A percentile compares a stretch with the other conserved stretches of the same genome.
phyloP scores from a whole-genome alignment of 2,329 filamentous ascomycete genomes.

The Lithohypha guttulata region DNA sequence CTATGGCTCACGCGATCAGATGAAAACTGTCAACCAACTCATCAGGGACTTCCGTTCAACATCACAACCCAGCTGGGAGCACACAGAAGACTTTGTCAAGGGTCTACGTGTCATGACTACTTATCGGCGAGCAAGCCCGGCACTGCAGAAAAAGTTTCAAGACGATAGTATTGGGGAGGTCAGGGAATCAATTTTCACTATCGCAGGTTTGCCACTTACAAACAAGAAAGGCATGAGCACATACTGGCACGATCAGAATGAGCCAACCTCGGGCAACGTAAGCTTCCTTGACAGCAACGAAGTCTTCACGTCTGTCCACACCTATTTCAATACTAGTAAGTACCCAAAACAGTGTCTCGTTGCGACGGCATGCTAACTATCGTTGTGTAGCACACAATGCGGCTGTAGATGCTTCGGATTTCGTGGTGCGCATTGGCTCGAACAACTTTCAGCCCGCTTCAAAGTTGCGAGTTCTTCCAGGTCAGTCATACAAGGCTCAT shows the following conservation, averaged over 20 bases:
- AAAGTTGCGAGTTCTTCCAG: slow-evolving; percentile 9
- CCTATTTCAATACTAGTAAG: too few species aligned
- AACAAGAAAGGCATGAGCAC: neutral
- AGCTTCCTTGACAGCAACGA: too few species aligned
- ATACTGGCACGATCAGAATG: too few species aligned
- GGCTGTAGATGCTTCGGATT: neutral
- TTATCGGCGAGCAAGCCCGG: neutral
- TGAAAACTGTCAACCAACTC: slow-evolving; percentile 7
- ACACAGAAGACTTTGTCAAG: slow-evolving; percentile 5
- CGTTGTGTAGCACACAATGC: neutral
- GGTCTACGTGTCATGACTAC: slow-evolving; percentile 10
- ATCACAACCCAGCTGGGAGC: neutral
- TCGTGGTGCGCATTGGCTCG: neutral
- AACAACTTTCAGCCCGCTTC: neutral
- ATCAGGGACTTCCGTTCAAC: neutral
- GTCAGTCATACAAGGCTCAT: slow-evolving; percentile 8
- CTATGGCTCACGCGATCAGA: too few species aligned
- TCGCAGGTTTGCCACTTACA: neutral
- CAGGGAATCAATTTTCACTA: slow-evolving; percentile 1
- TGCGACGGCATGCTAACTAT: too few species aligned
- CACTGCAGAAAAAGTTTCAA: neutral
- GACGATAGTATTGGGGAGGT: neutral
- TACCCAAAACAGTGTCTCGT: too few species aligned
- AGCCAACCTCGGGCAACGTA: too few species aligned
- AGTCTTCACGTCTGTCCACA: too few species aligned